These are phyloP conservation scores for Astraeus odoratus DNA, from an alignment of 768 basidiomycete species.

Conservation along the genomic window DNA sequence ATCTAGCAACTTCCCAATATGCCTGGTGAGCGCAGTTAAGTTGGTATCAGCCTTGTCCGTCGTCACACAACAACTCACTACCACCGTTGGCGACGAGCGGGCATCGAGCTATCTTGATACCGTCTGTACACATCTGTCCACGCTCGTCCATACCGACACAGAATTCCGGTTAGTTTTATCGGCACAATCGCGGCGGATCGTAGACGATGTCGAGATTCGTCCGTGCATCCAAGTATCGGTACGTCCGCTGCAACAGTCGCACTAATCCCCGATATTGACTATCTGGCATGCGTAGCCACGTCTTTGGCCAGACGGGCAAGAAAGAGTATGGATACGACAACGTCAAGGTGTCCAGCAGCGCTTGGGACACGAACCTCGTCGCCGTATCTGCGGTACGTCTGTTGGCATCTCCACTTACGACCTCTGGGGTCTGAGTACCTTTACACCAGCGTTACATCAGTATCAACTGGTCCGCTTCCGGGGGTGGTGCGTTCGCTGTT, in stretches of 20 bases:
- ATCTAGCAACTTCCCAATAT: no score
- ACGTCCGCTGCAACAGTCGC: slow-evolving; percentile 22
- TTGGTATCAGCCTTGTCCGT: no score
- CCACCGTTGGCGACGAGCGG: no score
- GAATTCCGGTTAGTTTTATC: background rate
- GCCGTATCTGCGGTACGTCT: slow-evolving; percentile 65
- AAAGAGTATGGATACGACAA: slow-evolving; percentile 79
- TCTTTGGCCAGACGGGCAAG: slow-evolving; percentile 84
- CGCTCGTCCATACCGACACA: no score
- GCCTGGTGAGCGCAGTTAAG: no score
- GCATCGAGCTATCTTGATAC: no score
- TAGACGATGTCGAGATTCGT: slow-evolving; percentile 76
- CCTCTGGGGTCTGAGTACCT: no score
- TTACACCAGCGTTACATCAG: slow-evolving; percentile 76
- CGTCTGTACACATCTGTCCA: no score
- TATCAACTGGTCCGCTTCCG: slow-evolving; percentile 91
- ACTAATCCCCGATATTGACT: no score
- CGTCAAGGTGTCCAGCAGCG: slow-evolving; percentile 78
- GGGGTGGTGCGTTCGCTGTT: slow-evolving; percentile 93
- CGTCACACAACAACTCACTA: no score
- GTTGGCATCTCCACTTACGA: no score
- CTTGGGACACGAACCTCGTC: slow-evolving; percentile 95
- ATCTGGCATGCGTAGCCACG: slow-evolving; percentile 54
- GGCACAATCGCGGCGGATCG: background rate
- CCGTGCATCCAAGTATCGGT: slow-evolving; percentile 83